A percentile compares a stretch with the other conserved stretches of the same genome.
These are phyloP conservation scores for Sicyos baderoa DNA, from an alignment of 306 rosid genomes.

Conservation along the genomic window DNA sequence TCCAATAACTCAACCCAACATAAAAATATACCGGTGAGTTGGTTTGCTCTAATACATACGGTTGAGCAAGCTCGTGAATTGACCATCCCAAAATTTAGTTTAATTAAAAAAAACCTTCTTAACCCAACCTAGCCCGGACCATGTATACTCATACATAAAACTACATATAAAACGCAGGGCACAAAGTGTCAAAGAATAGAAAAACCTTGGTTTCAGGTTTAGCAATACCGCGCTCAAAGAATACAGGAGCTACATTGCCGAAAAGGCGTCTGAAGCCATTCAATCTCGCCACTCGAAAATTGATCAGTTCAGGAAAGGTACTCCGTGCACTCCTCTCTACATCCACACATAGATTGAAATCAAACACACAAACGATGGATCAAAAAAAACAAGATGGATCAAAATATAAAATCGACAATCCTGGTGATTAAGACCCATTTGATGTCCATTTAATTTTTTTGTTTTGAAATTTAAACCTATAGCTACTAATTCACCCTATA, in stretches of 20 bases:
- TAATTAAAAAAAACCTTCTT: too few species aligned
- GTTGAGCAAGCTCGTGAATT: too few species aligned
- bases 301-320: conserved; percentile 70
- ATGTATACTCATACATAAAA: not conserved
- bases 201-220: conserved; percentile 77
- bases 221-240: conserved; percentile 94
- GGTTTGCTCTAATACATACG: too few species aligned
- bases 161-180: not conserved
- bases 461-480: too few species aligned
- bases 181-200: not conserved
- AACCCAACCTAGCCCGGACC: too few species aligned
- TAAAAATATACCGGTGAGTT: too few species aligned
- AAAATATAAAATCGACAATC: not conserved
- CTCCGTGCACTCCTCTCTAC: conserved; percentile 82
- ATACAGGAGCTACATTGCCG: conserved; percentile 74
- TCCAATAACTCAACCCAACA: too few species aligned
- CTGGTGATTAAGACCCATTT: too few species aligned
- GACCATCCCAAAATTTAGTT: too few species aligned
- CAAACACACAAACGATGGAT: not conserved
- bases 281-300: conserved; percentile 61
- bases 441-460: too few species aligned
- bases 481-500: too few species aligned
- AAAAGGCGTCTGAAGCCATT: conserved; percentile 68
- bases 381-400: not conserved
- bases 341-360: not conserved